Evolutionary conservation across 345 rosid species (phyloP).

Genomic region (Populus alba): DNA sequence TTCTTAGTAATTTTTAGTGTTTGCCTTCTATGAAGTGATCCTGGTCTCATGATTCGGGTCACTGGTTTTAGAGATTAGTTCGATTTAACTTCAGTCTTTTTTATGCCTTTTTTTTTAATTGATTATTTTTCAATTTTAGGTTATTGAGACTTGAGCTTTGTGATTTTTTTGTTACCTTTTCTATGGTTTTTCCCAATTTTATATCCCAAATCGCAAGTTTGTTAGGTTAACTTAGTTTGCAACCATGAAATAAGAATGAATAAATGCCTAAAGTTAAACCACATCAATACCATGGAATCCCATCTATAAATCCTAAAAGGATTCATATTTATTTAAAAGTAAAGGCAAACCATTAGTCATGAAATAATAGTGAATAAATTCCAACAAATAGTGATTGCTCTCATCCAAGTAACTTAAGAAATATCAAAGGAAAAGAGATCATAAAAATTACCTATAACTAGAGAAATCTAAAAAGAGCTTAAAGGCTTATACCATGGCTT

Average conservation of each 20-base stretch:
- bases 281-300: background rate
- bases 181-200: rapidly evolving
- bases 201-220: rapidly evolving
- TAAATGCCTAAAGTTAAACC: background rate
- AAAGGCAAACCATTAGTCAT: constrained; percentile 1
- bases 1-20: too few species aligned
- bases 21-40: too few species aligned
- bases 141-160: too few species aligned
- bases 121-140: too few species aligned
- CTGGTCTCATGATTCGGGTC: rapidly evolving
- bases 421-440: background rate
- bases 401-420: background rate
- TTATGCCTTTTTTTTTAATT: too few species aligned
- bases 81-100: too few species aligned
- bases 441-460: background rate
- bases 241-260: constrained; percentile 12
- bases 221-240: constrained; percentile 11
- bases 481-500: constrained; percentile 52
- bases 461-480: background rate
- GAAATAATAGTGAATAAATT: too few species aligned
- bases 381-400: background rate
- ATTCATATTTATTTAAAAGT: background rate
- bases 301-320: background rate
- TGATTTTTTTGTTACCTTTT: too few species aligned
- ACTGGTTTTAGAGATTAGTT: too few species aligned